These are phyloP conservation scores for Acacia melanoxylon DNA, from an alignment of 306 rosid species.

Conservation along the genomic window DNA sequence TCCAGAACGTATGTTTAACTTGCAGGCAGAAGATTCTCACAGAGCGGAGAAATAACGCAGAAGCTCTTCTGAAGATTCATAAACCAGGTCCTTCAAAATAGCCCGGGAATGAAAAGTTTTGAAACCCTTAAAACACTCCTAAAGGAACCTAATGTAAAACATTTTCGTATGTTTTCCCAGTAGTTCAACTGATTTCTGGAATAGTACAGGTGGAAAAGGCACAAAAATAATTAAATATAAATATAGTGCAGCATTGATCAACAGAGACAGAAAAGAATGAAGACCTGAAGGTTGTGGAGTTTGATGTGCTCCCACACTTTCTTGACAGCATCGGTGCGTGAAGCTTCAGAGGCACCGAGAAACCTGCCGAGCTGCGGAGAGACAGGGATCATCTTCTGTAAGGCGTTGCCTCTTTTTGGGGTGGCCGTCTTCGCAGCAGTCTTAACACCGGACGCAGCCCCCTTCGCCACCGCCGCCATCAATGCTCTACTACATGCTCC, in stretches of 20 bases:
- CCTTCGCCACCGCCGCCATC: conserved; percentile 43
- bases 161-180: neutral
- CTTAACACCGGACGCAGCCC: conserved; percentile 13
- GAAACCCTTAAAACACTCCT: neutral
- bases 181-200: neutral
- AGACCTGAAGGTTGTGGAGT: conserved; percentile 52
- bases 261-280: neutral
- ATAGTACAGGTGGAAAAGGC: neutral
- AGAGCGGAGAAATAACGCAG: neutral
- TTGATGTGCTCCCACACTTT: conserved; percentile 52
- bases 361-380: conserved; percentile 49
- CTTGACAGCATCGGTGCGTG: conserved; percentile 46
- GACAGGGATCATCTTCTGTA: conserved; percentile 50
- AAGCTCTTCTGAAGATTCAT: neutral
- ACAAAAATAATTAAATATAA: neutral
- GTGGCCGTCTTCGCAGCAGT: conserved; percentile 22
- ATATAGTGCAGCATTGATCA: neutral
- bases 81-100: neutral
- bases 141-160: neutral
- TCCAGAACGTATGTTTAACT: neutral
- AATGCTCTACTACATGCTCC: conserved; percentile 39
- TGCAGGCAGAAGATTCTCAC: neutral
- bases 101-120: neutral
- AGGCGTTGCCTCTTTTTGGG: neutral
- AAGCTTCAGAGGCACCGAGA: conserved; percentile 40